Base-by-base conservation (phyloP, 495 filamentous ascomycete species). In the Lophiostoma macrostomum region DNA sequence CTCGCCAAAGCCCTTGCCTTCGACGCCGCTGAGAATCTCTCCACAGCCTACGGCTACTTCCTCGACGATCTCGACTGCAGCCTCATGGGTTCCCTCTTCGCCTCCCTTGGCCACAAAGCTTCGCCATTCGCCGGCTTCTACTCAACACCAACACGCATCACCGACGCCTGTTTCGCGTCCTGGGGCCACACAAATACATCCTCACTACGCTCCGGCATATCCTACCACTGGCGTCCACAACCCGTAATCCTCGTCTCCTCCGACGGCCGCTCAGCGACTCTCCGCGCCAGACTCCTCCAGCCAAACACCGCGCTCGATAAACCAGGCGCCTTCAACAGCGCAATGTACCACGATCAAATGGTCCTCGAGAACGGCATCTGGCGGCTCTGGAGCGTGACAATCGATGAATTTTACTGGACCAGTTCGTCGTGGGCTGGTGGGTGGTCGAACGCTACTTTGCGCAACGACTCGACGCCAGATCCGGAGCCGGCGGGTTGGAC, bases 391-490 rank as follows among this genome's bases (percentile, higher is more conserved):
- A 58, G 55, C 48, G 35, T 53, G 18, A 58, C 55, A 1, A 58
- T 58, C 14, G 55, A 58, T 25, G 55, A 58, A 18, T 58, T 58
- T 40, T 58, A 58, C 42, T 58, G 55, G 55, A 39, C 52, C 23
- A 52, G 47, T 1, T 39, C 47, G 29, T 20, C 13, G 18, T 58
- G 55, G 55, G 48, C 38, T 29, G 48, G 47, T 10, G 55, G 55
- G 3, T 58, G 55, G 55, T 27, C 55, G 4, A 48, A 19, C 2
- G 55, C 35, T 11, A 53, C 45, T 14, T 48, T 41, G 11, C 30
- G 47, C 3, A 53, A 58, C 25, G 16, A 19, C n/a, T 39, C 30
- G n/a, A 40, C 24, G 19, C 47, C 47, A 7, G 20, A 52, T 44
- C 55, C 49, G 6, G 45, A 18, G 11, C 53, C 53, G 4, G 45